Evolutionary conservation across 768 basidiomycete genomes (phyloP), one percentile per base, ranked within the genome.

Genomic region (Boletus rubroflammeus): DNA sequence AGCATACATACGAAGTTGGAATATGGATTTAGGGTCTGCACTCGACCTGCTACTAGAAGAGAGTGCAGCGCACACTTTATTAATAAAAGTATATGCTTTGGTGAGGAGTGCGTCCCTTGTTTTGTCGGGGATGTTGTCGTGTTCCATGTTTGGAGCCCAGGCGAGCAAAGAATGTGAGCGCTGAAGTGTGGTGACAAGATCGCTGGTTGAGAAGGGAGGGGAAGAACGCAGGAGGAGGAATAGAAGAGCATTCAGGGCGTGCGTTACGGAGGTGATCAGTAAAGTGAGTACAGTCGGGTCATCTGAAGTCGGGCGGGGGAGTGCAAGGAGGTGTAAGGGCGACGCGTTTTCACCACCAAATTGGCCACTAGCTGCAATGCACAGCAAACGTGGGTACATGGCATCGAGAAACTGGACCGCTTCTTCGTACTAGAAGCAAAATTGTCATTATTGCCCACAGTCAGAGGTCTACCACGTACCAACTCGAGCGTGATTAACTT

Each of bases 401-500:
- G 75, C 76, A 35, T 64, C 59, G 17, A 88, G 69, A 2, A 80
- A 63, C 21, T 65, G 62, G 10, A 78, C 54, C 0, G 86, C 81
- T 28, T 71, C 64, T 28, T 84, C 79, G 60, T 78, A 79, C 89
- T 90, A 54, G n/a, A 34, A 46, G 15, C 31, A 48, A 39, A 21
- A 47, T 25, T 0, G 28, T 50, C 31, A 56, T 19, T 35, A 46
- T 32, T 39, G 28, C n/a, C 6, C 34, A 15, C 25, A 21, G 31
- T 26, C 21, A 17, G 38, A 35, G 25, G 29, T 13, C 7, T 1
- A 21, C 1, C 35, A 77, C 89, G 49, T 62, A 92, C 90, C 82
- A 90, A 73, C 59, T 89, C 86, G 46, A 92, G 64, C 23, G 77
- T 61, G 25, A 90, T 74, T 2, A 92, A 68, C 66, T 90, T 90